Evolutionary conservation across 352 stramenopile species (phyloP).

Genomic region (Globisporangium cederbergense): DNA sequence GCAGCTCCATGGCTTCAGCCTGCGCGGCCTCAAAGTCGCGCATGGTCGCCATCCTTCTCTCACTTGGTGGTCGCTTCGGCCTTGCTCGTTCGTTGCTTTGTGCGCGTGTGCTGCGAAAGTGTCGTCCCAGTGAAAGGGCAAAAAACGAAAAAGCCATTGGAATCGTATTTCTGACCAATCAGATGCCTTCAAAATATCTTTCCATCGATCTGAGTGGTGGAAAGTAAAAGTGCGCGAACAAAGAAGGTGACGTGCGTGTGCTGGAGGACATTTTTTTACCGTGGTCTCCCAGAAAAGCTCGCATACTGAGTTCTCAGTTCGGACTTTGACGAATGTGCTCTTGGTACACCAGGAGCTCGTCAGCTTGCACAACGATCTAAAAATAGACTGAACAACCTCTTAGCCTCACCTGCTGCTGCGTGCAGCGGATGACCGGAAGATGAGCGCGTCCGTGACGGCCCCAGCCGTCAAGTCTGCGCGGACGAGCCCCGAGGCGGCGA

Average conservation of each 20-base stretch:
- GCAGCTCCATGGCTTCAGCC: slow-evolving; percentile 48
- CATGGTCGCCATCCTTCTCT: slow-evolving; percentile 9
- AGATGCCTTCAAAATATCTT: neutral
- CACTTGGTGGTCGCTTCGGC: neutral
- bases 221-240: slow-evolving; percentile 1
- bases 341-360: too few species aligned
- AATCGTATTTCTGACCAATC: neutral
- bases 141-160: neutral
- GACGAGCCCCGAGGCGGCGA: neutral
- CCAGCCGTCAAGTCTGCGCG: slow-evolving; percentile 6
- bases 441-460: neutral
- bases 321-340: too few species aligned
- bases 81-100: neutral
- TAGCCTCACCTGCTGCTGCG: too few species aligned
- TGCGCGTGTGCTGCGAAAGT: neutral
- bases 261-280: neutral
- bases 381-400: neutral
- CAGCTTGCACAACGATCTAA: neutral
- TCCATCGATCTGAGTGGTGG: neutral
- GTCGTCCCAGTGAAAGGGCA: neutral
- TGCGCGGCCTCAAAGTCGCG: slow-evolving; percentile 47
- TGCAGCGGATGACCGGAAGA: neutral
- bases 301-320: too few species aligned
- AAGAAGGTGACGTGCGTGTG: slow-evolving; percentile 8
- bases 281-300: too few species aligned